A percentile compares a stretch with the other conserved stretches of the same genome.
phyloP scores from a whole-genome alignment of 441 rosid species.

The Monsonia emarginata region DNA sequence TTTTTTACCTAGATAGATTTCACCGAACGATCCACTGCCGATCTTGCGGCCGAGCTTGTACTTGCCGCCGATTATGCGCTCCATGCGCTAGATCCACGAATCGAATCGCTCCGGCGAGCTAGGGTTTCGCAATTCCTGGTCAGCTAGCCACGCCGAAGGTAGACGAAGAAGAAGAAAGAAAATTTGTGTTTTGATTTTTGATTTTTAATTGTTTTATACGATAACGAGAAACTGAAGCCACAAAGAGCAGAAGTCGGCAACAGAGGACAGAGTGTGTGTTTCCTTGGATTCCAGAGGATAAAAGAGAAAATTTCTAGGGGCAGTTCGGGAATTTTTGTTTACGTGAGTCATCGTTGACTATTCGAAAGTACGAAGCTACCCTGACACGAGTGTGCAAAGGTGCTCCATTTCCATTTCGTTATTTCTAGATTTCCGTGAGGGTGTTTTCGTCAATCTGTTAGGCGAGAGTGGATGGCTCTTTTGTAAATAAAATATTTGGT shows the following conservation, averaged over 20 bases:
- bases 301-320: neutral
- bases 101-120: neutral
- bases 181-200: neutral
- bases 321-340: neutral
- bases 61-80: constrained; percentile 77
- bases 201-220: neutral
- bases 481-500: neutral
- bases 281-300: neutral
- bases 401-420: neutral
- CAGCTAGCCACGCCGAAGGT: neutral
- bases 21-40: constrained; percentile 95
- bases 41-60: constrained; percentile 86
- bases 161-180: neutral
- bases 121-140: constrained; percentile 9
- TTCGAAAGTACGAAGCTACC: neutral
- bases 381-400: neutral
- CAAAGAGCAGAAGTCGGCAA: neutral
- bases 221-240: neutral
- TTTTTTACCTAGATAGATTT: constrained; percentile 62
- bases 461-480: neutral
- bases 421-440: neutral
- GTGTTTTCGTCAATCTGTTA: neutral
- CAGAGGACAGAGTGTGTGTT: neutral
- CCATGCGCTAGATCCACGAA: constrained; percentile 31
- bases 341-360: neutral